Evolutionary conservation across 305 asterid genomes (phyloP), one percentile per base, ranked within the genome.

Genomic region (Fraxinus latifolia): DNA sequence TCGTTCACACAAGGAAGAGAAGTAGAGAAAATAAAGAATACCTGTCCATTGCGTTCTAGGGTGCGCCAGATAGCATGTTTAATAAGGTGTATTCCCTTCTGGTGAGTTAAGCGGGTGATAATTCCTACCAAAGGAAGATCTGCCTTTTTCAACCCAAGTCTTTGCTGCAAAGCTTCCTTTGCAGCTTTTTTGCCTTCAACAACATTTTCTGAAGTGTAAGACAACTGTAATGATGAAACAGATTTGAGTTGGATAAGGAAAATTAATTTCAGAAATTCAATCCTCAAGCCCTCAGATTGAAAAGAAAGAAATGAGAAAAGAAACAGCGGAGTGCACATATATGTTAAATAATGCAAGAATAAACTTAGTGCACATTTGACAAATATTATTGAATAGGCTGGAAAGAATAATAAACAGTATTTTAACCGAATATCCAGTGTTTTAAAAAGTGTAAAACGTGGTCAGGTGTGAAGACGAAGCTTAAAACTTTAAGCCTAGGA

Each of bases 11-110:
- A 42, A 83, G 12, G 37, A 70, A 19, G 73, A 58, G 65, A 76
- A 29, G 77, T 6, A 33, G 70, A 85, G 73, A 77, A 67, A 78
- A 37, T 25, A 60, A 15, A 29, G 84, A 77, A 79, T 83, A 96
- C 99, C 93, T 96, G 99, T 88, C 98, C 98, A 83, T 82, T 81
- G 50, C 98, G 98, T 81, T 93, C 98, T 83, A 96, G 83, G 77
- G 98, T 91, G 83, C 93, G 97, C 97, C 92, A 89, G 82, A 96
- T 93, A 82, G 99, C 98, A 87, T 95, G 98, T 85, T 96, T 96
- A 85, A 96, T 96, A 80, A 96, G 97, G 90, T 91, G 97, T 88
- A 96, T 95, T 86, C 99, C 99, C 88, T 96, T 96, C 87, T 96
- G 99, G 88, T 91, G 99, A 81, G 99, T 96, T 89, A 96, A 91